These are phyloP conservation scores for Candida gigantensis DNA, from an alignment of 1,139 yeast species.

Conservation along the genomic window DNA sequence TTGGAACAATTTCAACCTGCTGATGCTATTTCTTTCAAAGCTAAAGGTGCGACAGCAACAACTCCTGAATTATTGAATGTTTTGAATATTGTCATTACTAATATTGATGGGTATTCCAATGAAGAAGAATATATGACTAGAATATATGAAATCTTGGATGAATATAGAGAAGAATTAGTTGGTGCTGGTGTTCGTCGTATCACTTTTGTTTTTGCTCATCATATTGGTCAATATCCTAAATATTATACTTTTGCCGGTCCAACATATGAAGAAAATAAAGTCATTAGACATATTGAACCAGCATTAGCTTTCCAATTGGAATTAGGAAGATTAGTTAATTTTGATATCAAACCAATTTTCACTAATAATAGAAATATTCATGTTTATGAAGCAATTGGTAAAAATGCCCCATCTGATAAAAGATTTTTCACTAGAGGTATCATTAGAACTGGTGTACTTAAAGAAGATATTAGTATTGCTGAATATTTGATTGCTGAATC, in stretches of 20 bases:
- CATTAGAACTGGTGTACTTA: slow-evolving; percentile 91
- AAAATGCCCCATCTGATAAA: slow-evolving; percentile 90
- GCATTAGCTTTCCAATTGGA: slow-evolving; percentile 97
- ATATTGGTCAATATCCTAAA: slow-evolving; percentile 86
- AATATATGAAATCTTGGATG: slow-evolving; percentile 66
- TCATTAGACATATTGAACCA: slow-evolving; percentile 96
- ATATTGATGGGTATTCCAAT: slow-evolving; percentile 68
- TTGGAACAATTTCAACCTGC: slow-evolving; percentile 65
- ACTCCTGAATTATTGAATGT: slow-evolving; percentile 64
- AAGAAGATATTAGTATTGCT: slow-evolving; percentile 88
- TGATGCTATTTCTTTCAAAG: slow-evolving; percentile 40
- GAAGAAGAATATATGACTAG: slow-evolving; percentile 70
- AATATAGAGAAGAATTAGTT: slow-evolving; percentile 67
- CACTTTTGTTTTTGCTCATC: slow-evolving; percentile 84
- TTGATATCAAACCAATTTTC: slow-evolving; percentile 90
- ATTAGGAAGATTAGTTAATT: slow-evolving; percentile 89
- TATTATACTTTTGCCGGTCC: slow-evolving; percentile 96
- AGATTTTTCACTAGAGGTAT: slow-evolving; percentile 97
- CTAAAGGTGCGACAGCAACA: slow-evolving; percentile 38
- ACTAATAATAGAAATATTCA: slow-evolving; percentile 97
- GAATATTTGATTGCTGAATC: slow-evolving; percentile 96
- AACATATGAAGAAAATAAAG: slow-evolving; percentile 76
- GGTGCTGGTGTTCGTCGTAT: slow-evolving; percentile 83
- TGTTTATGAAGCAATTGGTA: slow-evolving; percentile 94
- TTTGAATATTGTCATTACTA: slow-evolving; percentile 74